Conservation (phyloP, 805 yeast species). For the Teunomyces atbi region DNA sequence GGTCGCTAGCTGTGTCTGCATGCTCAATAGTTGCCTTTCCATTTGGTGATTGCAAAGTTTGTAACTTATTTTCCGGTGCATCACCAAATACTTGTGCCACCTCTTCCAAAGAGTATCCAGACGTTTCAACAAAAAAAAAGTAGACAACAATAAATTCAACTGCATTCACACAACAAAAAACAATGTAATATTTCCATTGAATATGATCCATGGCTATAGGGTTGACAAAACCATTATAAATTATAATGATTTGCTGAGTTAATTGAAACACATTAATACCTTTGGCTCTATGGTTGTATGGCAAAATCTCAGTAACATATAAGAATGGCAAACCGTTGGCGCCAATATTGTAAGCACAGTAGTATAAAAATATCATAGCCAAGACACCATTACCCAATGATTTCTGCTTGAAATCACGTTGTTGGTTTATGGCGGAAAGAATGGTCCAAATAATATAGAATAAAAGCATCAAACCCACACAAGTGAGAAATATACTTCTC, state of each 20-base stretch:
- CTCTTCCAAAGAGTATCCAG: conserved; percentile 45
- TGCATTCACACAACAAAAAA: conserved; percentile 30
- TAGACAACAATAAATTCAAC: conserved; percentile 27
- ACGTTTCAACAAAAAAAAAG: conserved; percentile 41
- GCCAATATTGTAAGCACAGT: conserved; percentile 41
- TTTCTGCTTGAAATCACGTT: conserved; percentile 40
- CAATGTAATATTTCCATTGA: conserved; percentile 45
- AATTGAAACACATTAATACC: conserved; percentile 33
- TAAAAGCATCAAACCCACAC: conserved; percentile 35
- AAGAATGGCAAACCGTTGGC: conserved; percentile 45
- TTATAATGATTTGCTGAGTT: conserved; percentile 16
- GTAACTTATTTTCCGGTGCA: conserved; percentile 9
- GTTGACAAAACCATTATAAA: conserved; percentile 25
- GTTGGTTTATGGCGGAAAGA: conserved; percentile 44
- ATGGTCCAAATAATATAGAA: conserved; percentile 43
- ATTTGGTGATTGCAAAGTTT: neutral
- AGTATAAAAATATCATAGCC: conserved; percentile 51
- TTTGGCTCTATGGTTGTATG: conserved; percentile 40
- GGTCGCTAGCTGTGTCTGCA: neutral
- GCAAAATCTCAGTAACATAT: conserved; percentile 44
- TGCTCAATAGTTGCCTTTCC: neutral
- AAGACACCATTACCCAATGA: conserved; percentile 44
- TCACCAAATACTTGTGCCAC: conserved; percentile 43
- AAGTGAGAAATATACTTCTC: conserved; percentile 34
- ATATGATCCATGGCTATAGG: conserved; percentile 41